A percentile compares a stretch with the other conserved stretches of the same genome.
Evolutionary conservation across 108 stramenopile species (phyloP).

Genomic region (Fragilariopsis cylindrus): DNA sequence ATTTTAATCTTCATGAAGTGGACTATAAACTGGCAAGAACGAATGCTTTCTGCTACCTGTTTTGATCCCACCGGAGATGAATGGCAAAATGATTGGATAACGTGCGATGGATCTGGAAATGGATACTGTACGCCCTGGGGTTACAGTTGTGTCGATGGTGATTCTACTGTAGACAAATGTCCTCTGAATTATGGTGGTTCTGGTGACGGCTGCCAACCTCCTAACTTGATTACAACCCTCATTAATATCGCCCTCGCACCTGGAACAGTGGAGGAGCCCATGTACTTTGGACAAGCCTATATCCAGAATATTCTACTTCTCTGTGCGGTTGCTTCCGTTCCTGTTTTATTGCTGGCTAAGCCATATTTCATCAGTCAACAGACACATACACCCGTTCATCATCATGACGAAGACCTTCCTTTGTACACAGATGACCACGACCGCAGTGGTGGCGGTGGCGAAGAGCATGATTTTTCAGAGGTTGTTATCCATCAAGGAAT

Average conservation of each 20-base stretch:
- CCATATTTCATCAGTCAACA: conserved; percentile 82
- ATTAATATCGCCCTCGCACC: conserved; percentile 98
- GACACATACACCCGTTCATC: conserved; percentile 36
- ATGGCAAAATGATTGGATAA: conserved; percentile 77
- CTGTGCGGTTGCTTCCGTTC: conserved; percentile 88
- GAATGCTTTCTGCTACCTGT: conserved; percentile 94
- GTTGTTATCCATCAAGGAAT: conserved; percentile 96
- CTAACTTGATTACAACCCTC: conserved; percentile 95
- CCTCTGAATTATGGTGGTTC: conserved; percentile 91
- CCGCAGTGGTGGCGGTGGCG: conserved; percentile 58
- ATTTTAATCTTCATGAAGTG: conserved; percentile 98
- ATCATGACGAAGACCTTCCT: conserved; percentile 24
- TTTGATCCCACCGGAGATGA: conserved; percentile 63
- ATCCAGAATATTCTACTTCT: conserved; percentile 90
- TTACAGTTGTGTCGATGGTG: conserved; percentile 62
- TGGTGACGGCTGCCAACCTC: conserved; percentile 96
- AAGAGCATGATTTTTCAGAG: conserved; percentile 90
- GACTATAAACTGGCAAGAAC: conserved; percentile 94
- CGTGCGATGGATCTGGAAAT: conserved; percentile 55
- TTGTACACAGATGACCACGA: conserved; percentile 52
- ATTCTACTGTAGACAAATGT: conserved; percentile 71
- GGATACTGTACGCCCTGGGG: conserved; percentile 87
- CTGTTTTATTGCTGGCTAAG: conserved; percentile 93
- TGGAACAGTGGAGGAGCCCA: conserved; percentile 93
- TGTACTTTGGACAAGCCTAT: conserved; percentile 88